Evolutionary conservation across 805 yeast species (phyloP).

Genomic region (Wickerhamomyces pijperi): DNA sequence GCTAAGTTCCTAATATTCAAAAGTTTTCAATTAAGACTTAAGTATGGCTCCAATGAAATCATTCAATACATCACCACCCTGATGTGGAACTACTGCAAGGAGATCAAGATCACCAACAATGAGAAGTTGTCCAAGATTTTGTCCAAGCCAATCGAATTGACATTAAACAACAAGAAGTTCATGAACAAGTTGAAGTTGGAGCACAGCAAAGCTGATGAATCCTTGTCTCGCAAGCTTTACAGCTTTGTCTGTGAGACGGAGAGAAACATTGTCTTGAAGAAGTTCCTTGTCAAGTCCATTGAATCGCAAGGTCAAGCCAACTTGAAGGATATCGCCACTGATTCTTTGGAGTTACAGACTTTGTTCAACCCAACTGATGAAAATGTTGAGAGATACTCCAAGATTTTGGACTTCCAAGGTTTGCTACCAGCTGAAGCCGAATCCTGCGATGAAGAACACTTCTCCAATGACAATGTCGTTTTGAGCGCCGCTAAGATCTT

Average conservation of each 20-base stretch:
- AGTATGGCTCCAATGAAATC: neutral
- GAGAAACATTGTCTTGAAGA: neutral
- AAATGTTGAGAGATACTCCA: conserved; percentile 13
- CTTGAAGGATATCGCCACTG: neutral
- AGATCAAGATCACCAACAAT: neutral
- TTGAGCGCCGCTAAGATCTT: conserved; percentile 19
- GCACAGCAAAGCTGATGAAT: neutral
- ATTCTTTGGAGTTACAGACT: conserved; percentile 13
- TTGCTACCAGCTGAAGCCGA: neutral
- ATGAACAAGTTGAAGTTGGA: neutral
- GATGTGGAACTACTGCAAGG: neutral
- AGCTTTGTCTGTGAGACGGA: neutral
- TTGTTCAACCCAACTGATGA: conserved; percentile 19
- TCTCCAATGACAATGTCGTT: conserved; percentile 16
- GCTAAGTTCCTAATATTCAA: neutral
- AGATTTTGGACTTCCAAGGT: conserved; percentile 8
- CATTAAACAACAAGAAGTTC: neutral
- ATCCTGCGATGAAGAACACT: conserved; percentile 3
- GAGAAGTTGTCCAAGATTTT: neutral
- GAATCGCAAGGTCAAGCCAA: neutral
- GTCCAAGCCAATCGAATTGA: neutral
- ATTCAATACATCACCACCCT: neutral
- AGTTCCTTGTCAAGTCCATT: neutral
- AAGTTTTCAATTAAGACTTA: neutral
- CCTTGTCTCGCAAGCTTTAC: neutral